These are phyloP conservation scores for Myxozyma mucilagina DNA, from an alignment of 805 yeast genomes.

Conservation along the genomic window DNA sequence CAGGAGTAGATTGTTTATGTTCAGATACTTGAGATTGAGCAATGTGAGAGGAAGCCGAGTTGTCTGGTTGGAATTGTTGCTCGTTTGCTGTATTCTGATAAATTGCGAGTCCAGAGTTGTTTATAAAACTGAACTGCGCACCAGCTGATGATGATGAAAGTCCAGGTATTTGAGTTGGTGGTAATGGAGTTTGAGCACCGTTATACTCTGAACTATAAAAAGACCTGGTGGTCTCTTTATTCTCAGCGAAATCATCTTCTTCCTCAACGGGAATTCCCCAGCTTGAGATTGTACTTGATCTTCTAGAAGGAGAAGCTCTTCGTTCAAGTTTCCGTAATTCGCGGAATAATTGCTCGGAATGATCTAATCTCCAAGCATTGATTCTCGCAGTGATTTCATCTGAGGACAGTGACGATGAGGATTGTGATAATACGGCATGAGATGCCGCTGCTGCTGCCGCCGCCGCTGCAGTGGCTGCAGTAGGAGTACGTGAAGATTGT, in stretches of 20 bases:
- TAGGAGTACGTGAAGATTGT: constrained; percentile 4
- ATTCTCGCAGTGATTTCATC: constrained; percentile 42
- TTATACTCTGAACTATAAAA: background rate
- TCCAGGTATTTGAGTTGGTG: background rate
- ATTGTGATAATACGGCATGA: constrained; percentile 7
- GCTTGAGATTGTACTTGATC: constrained; percentile 13
- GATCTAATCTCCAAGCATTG: constrained; percentile 46
- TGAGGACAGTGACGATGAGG: constrained; percentile 19
- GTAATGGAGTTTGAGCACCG: background rate
- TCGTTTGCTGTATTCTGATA: no score
- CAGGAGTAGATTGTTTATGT: background rate
- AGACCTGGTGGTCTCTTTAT: background rate
- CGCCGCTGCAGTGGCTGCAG: no score
- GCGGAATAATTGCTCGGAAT: constrained; percentile 38
- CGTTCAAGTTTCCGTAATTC: constrained; percentile 36
- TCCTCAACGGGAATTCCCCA: constrained; percentile 24
- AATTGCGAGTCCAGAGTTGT: background rate
- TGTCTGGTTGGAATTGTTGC: background rate
- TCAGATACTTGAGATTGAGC: background rate
- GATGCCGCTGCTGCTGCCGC: no score
- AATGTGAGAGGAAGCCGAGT: background rate
- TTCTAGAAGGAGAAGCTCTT: constrained; percentile 9
- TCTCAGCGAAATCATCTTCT: constrained; percentile 9
- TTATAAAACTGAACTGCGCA: background rate
- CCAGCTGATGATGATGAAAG: background rate